A percentile compares a stretch with the other conserved stretches of the same genome.
These are phyloP conservation scores for Zychaea mexicana DNA, from an alignment of 371 early-diverging fungal species.

Conservation along the genomic window DNA sequence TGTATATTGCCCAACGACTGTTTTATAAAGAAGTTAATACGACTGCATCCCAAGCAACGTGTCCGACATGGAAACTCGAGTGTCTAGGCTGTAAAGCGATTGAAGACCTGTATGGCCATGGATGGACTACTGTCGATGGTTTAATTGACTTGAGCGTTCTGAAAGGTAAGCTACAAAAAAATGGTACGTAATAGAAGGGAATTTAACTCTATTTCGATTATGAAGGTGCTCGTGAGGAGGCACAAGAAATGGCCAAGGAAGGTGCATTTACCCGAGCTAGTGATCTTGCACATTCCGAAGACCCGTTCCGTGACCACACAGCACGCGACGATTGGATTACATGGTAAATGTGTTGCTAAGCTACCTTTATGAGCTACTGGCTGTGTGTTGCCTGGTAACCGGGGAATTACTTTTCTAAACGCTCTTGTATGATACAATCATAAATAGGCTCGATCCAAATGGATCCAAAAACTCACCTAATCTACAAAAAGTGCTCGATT, in stretches of 20 bases:
- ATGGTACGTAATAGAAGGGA: too few relatives aligned
- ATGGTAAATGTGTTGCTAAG: constrained; percentile 31
- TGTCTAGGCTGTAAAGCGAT: constrained; percentile 32
- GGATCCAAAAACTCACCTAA: constrained; percentile 12
- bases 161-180: too few relatives aligned
- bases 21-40: constrained; percentile 54
- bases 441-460: background rate
- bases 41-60: constrained; percentile 27
- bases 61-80: constrained; percentile 24
- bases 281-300: constrained; percentile 29
- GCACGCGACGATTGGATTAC: constrained; percentile 66
- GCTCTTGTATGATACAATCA: background rate
- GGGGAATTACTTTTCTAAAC: too few relatives aligned
- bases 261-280: constrained; percentile 36
- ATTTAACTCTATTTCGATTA: background rate
- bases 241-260: constrained; percentile 22
- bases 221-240: constrained; percentile 36
- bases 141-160: constrained; percentile 42
- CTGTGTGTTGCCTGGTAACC: background rate
- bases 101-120: constrained; percentile 54
- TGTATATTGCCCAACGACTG: constrained; percentile 48
- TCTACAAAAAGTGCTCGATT: constrained; percentile 35
- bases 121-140: constrained; percentile 56
- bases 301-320: constrained; percentile 59
- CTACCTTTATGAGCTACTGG: background rate